Evolutionary conservation across 2,329 filamentous ascomycete species (phyloP), one percentile per base, ranked within the genome.

Genomic region (Myriangium duriaei): DNA sequence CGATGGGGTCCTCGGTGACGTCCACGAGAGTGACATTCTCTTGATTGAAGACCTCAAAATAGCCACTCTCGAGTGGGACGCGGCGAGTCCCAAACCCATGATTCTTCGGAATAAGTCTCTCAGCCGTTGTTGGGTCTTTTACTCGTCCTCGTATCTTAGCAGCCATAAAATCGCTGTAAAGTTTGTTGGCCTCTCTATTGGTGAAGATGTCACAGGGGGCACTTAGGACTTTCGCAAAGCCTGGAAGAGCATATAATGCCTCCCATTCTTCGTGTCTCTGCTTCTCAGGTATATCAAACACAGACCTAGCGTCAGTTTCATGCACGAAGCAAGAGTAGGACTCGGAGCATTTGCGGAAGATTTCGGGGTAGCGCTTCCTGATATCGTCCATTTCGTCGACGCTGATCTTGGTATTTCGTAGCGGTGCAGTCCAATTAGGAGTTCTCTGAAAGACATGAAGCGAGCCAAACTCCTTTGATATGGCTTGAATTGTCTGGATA

Each of bases 381-480:
- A 67, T 52, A 31, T 68, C 58, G 10, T 66, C 58, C 4, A 69
- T 65, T 2, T 45, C 56, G 1, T 54, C 47, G 16, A 61, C 53
- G 51, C 67, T 67, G 42, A 69, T 67, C 50, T 64, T 59, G 18
- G 33, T 14, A 15, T 36, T 47, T 68, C 65, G 35, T 60, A 69
- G 53, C 67, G 69, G 37, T 54, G 51, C 4, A 55, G 41, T 47
- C 45, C 69, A 76, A 26, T 57, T 64, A 35, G 74, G 67, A 1
- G 65, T 81, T 3, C 78, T 67, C 48, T 81, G 75, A 53, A 80
- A 79, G 26, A 81, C 71, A 2, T 59, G 65, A 1, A 81, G 45
- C 1, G 68, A 71, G 48, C 64, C 64, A 0, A 67, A 72, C 10
- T 63, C 51, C 2, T 68, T 68, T 2, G 67, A 71, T 54, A 69